A percentile compares a stretch with the other conserved stretches of the same genome.
These are phyloP conservation scores for Talaromyces sp. DNA, from an alignment of 2,329 filamentous ascomycete species.

Conservation along the genomic window DNA sequence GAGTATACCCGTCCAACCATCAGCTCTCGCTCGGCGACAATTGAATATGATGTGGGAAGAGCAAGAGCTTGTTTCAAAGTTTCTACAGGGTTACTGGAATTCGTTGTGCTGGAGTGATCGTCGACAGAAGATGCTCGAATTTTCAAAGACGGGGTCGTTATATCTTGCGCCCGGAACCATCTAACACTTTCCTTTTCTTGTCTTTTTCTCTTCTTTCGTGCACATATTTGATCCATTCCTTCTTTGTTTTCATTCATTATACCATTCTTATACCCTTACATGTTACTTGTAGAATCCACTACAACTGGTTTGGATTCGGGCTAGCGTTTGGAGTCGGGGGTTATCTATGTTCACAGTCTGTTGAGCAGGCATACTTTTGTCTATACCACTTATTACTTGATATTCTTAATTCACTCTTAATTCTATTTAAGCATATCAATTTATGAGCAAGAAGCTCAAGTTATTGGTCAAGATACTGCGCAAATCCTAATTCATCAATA, in stretches of 20 bases:
- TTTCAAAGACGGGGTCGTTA: conserved; percentile 9
- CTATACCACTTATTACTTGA: background rate
- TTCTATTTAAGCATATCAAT: background rate
- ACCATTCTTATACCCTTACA: conserved; percentile 5
- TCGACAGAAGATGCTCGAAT: conserved; percentile 6
- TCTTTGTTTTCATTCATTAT: background rate
- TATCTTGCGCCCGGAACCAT: background rate
- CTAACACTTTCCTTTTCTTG: background rate
- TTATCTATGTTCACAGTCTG: background rate
- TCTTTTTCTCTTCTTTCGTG: background rate
- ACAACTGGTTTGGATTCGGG: background rate
- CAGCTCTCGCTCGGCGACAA: conserved; percentile 30
- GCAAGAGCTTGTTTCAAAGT: conserved; percentile 22
- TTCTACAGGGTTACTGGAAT: conserved; percentile 19
- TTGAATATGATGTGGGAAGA: conserved; percentile 32
- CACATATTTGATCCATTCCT: background rate
- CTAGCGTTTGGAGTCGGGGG: conserved; percentile 13
- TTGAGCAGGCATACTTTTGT: background rate
- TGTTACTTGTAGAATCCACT: background rate
- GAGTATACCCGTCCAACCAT: conserved; percentile 25
- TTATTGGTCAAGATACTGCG: background rate
- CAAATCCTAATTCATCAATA: background rate
- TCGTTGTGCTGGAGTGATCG: conserved; percentile 23
- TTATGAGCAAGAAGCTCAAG: no score
- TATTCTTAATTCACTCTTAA: background rate